Evolutionary conservation across 2,329 filamentous ascomycete species (phyloP).

Genomic region (Pseudocercospora musae): DNA sequence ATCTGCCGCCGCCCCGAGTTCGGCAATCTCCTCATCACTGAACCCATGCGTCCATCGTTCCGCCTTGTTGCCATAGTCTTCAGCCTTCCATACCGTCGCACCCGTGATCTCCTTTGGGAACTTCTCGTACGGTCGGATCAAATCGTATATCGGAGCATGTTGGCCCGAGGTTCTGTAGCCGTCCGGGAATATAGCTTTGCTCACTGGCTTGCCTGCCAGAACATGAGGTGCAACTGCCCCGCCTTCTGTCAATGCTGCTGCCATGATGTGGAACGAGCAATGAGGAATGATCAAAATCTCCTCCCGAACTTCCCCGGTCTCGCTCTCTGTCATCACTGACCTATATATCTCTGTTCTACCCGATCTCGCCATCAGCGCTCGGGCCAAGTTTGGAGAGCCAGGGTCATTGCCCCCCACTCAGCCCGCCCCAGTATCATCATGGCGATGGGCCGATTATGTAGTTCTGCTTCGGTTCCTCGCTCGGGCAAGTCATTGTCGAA

Average conservation of each 20-base stretch:
- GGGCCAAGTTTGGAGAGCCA: neutral
- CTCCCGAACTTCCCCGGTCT: neutral
- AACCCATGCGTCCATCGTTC: slow-evolving; percentile 73
- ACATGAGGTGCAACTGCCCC: slow-evolving; percentile 9
- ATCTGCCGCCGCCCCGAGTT: slow-evolving; percentile 67
- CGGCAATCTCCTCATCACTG: slow-evolving; percentile 61
- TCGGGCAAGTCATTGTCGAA: neutral
- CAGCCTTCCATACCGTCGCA: slow-evolving; percentile 67
- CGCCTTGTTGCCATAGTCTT: slow-evolving; percentile 60
- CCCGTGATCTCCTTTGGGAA: slow-evolving; percentile 71
- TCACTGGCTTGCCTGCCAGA: slow-evolving; percentile 32
- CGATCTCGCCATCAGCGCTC: neutral
- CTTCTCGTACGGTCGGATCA: slow-evolving; percentile 61
- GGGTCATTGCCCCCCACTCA: neutral
- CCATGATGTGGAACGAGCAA: slow-evolving; percentile 8
- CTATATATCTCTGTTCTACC: neutral
- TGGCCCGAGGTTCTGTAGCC: slow-evolving; percentile 69
- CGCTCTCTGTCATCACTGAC: neutral
- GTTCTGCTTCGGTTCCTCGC: neutral
- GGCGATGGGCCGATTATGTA: neutral
- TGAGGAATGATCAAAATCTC: neutral
- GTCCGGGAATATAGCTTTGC: slow-evolving; percentile 58
- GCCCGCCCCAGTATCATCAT: neutral
- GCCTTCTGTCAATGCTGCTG: slow-evolving; percentile 19
- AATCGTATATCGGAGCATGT: slow-evolving; percentile 64